phyloP scores from a whole-genome alignment of 169 alveolate genomes.

The Amoebophrya sp. region DNA sequence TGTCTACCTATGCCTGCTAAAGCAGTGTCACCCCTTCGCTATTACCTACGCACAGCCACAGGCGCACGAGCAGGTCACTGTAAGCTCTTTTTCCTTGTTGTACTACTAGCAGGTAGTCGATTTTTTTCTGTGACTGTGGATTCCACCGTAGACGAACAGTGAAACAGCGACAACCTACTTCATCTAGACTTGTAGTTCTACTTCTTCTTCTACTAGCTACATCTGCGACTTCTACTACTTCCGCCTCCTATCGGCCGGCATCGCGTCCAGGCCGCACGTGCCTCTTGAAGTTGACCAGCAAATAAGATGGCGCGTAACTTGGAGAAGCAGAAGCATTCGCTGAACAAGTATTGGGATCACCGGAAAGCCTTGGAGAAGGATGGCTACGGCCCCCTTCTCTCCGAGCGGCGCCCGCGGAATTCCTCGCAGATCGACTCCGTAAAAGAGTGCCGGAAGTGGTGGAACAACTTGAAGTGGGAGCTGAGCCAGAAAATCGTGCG shows the following conservation, averaged over 20 bases:
- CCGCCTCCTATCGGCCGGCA: too few species aligned
- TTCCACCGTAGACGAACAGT: too few species aligned
- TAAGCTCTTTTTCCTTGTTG: too few species aligned
- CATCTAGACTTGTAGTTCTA: too few species aligned
- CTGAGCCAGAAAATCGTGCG: background rate
- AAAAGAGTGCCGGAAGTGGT: background rate
- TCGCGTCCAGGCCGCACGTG: too few species aligned
- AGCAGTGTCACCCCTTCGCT: too few species aligned
- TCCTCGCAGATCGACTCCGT: background rate
- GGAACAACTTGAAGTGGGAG: background rate
- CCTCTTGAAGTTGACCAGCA: background rate
- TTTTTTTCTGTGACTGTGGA: too few species aligned
- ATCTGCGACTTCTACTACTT: background rate
- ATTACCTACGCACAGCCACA: too few species aligned
- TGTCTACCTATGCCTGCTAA: too few species aligned
- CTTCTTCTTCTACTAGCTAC: background rate
- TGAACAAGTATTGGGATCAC: background rate
- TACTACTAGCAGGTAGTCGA: too few species aligned
- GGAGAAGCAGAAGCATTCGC: background rate
- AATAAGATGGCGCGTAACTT: background rate
- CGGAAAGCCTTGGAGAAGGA: background rate
- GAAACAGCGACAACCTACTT: too few species aligned
- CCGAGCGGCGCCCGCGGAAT: background rate
- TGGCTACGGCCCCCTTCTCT: background rate
- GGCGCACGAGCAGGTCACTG: too few species aligned